Base-by-base conservation (phyloP, 2,329 filamentous ascomycete species). In the Sporothrix protearum region DNA sequence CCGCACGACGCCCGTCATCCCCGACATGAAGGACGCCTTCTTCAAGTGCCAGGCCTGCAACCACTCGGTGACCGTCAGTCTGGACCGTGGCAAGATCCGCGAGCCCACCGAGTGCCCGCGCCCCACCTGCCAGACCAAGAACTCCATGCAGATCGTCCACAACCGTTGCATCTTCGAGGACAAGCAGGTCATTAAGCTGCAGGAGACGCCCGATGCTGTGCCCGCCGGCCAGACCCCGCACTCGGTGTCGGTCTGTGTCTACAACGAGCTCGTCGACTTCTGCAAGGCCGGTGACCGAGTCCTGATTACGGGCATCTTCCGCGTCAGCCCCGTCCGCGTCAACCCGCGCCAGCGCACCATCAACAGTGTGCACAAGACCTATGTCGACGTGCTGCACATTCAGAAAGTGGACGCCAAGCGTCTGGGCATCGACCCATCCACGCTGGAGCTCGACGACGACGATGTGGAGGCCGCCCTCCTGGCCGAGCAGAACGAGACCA, bases 11-110 rank as follows among this genome's bases (percentile, higher is more conserved):
- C 94, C 96, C 0, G 92, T 99, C 75, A 98, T 99, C 75, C 96
- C 96, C 0, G 96, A 99, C 77, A 99, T 99, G 96, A 97, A 96
- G 82, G 93, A 97, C 79, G 96, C 96, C 0, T 97, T 97, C 83
- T 99, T 99, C 88, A 92, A 93, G 74, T 99, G 96, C 82, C 92
- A 93, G 72, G 89, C 95, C 33, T 99, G 96, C 82, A 93, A 94
- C 77, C 93, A 97, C 81, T 95, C 92, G 3, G 89, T 97, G 73
- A 92, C 92, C 74, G 93, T 97, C 70, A 92, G 94, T 71, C 91
- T 99, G 77, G 96, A 99, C 79, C 91, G 96, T 77, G 96, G 96
- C 80, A 96, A 95, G 83, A 99, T 99, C 77, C 91, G 93, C 28
- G 96, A 99, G 80, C 96, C 96, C 1, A 97, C 93, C 0, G 87